Evolutionary conservation across 139 green algal species (phyloP).

Genomic region (Haematococcus lacustris): DNA sequence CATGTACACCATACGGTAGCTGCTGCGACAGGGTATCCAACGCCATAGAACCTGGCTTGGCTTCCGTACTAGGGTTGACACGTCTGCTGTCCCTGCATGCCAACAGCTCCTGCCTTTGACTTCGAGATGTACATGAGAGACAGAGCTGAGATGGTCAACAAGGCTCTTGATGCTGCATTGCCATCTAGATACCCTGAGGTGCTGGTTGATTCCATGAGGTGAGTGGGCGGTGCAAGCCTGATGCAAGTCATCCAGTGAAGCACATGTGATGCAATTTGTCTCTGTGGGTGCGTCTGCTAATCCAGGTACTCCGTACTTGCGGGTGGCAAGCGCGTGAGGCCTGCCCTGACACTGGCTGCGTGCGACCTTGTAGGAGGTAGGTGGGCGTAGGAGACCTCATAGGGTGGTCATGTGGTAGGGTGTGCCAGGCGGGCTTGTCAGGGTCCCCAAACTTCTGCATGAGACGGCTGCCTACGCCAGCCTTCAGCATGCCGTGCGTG

Average conservation of each 20-base stretch:
- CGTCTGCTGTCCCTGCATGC: no score
- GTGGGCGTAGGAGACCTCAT: no score
- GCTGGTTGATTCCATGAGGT: constrained; percentile 90
- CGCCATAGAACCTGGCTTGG: no score
- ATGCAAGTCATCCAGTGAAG: constrained; percentile 1
- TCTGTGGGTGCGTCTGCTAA: constrained; percentile 2
- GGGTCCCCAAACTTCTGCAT: no score
- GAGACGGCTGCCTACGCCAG: no score
- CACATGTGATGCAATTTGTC: no score
- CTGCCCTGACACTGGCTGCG: constrained; percentile 87
- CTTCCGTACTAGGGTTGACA: no score
- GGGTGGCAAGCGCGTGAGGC: constrained; percentile 93
- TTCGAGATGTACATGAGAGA: constrained; percentile 76
- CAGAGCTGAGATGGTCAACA: constrained; percentile 67
- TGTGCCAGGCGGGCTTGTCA: no score
- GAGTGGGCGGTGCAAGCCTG: not conserved
- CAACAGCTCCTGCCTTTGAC: constrained; percentile 53
- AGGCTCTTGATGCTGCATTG: constrained; percentile 69
- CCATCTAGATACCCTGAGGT: constrained; percentile 82
- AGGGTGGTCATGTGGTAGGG: no score
- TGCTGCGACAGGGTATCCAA: no score
- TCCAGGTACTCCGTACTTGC: constrained; percentile 84
- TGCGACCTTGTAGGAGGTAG: constrained; percentile 93
- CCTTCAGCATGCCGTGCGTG: no score
- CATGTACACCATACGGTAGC: no score